These are phyloP conservation scores for Phytophthora syringae DNA, from an alignment of 352 stramenopile species.

Conservation along the genomic window DNA sequence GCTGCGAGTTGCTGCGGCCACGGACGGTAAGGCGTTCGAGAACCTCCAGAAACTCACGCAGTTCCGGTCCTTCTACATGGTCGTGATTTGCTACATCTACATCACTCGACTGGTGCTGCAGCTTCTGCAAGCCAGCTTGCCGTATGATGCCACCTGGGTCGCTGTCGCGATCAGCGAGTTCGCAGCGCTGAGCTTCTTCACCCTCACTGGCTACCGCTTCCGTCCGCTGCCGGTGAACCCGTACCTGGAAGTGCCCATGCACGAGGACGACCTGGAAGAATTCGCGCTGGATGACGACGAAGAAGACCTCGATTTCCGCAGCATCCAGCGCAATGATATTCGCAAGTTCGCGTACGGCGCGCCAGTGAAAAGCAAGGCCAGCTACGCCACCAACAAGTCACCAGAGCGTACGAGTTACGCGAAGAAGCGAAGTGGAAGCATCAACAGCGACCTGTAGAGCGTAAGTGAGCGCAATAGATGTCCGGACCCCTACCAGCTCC, in stretches of 20 bases:
- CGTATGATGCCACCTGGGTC: constrained; percentile 90
- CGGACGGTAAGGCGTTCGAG: constrained; percentile 88
- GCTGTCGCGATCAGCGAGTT: constrained; percentile 71
- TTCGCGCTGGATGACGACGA: constrained; percentile 69
- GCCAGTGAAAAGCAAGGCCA: constrained; percentile 27
- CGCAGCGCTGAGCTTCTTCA: constrained; percentile 93
- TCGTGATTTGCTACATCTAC: constrained; percentile 98
- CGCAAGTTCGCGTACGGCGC: constrained; percentile 37
- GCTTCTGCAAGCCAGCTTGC: constrained; percentile 91
- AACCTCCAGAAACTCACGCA: constrained; percentile 95
- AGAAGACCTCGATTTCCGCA: constrained; percentile 51
- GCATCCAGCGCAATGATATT: constrained; percentile 44
- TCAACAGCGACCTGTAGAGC: constrained; percentile 35
- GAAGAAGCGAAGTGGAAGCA: constrained; percentile 38
- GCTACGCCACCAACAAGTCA: constrained; percentile 4
- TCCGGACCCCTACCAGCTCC: background rate
- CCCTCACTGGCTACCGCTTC: constrained; percentile 92
- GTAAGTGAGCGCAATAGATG: constrained; percentile 20
- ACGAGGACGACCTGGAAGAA: constrained; percentile 82
- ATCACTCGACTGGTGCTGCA: constrained; percentile 97
- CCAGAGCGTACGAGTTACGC: constrained; percentile 6
- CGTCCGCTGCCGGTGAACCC: constrained; percentile 90
- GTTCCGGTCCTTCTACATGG: constrained; percentile 97
- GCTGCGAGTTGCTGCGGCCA: constrained; percentile 79
- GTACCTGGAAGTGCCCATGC: constrained; percentile 87